Conservation (phyloP, 2,329 filamentous ascomycete genomes). For the Aspergillus sp. region DNA sequence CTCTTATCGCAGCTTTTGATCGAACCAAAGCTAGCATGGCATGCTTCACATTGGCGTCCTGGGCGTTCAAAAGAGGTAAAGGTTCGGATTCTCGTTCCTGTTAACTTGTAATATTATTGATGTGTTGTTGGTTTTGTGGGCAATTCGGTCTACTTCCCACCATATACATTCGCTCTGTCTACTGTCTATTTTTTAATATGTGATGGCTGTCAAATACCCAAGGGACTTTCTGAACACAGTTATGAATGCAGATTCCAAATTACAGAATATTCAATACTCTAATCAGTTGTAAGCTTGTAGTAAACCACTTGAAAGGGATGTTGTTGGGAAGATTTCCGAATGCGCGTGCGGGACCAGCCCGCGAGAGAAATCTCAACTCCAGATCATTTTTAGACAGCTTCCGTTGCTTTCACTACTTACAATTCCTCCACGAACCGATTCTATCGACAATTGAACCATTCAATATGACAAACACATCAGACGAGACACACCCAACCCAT, state of each 20-base stretch:
- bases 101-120: constrained; percentile 36
- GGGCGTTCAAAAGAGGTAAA: constrained; percentile 27
- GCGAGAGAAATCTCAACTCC: neutral
- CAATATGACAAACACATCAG: constrained; percentile 19
- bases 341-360: constrained; percentile 1
- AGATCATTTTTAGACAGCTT: neutral
- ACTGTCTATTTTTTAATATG: constrained; percentile 15
- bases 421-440: neutral
- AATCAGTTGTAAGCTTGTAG: neutral
- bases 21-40: constrained; percentile 11
- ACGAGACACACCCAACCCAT: constrained; percentile 54
- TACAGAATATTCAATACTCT: neutral
- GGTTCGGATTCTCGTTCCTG: constrained; percentile 20
- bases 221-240: constrained; percentile 12
- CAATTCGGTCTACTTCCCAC: constrained; percentile 14
- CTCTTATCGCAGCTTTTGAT: constrained; percentile 13
- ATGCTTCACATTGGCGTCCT: constrained; percentile 27
- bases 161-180: neutral
- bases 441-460: neutral
- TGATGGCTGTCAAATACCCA: constrained; percentile 21
- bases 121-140: constrained; percentile 3
- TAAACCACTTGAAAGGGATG: neutral
- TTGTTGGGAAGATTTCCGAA: neutral
- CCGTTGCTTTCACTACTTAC: neutral
- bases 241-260: neutral